Evolutionary conservation across 179 eudicot genomes (phyloP).

Genomic region (Silene noctiflora): DNA sequence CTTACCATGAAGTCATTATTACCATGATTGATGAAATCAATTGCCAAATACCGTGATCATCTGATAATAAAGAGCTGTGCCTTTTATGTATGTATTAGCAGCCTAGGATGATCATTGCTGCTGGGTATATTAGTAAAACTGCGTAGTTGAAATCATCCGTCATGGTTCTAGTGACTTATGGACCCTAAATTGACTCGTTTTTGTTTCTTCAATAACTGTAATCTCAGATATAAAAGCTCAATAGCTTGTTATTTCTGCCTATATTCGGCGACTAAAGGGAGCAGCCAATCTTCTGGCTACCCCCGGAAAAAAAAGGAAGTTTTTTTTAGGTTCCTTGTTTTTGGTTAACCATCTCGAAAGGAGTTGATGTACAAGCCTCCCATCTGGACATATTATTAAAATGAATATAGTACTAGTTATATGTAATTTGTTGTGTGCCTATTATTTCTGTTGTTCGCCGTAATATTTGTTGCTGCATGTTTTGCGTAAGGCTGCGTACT

Average conservation of each 20-base stretch:
- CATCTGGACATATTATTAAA: constrained; percentile 27
- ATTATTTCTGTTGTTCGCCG: too few species aligned
- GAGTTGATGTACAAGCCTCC: constrained; percentile 67
- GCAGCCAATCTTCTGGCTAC: constrained; percentile 17
- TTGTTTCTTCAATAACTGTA: constrained; percentile 29
- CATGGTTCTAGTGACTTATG: constrained; percentile 42
- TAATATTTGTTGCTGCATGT: too few species aligned
- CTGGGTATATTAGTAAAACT: constrained; percentile 22
- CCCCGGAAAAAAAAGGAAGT: constrained; percentile 11
- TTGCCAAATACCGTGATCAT: constrained; percentile 36
- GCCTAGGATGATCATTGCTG: constrained; percentile 57
- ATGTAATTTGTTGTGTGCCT: too few species aligned
- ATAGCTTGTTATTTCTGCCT: constrained; percentile 20
- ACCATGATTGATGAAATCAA: constrained; percentile 50
- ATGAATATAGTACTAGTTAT: constrained; percentile 14
- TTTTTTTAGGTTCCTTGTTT: constrained; percentile 17
- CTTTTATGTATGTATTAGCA: constrained; percentile 48
- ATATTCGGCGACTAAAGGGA: constrained; percentile 14
- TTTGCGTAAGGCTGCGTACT: too few species aligned
- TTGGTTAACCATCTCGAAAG: constrained; percentile 37
- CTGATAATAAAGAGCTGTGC: constrained; percentile 59
- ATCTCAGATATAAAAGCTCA: constrained; percentile 24
- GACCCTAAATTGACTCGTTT: constrained; percentile 29
- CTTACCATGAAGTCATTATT: constrained; percentile 32
- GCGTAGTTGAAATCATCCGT: constrained; percentile 35